Percentiles rank a stretch among this genome's conserved stretches.
Evolutionary conservation across 768 basidiomycete species (phyloP).

Genomic region (Hypholoma sublateritium): DNA sequence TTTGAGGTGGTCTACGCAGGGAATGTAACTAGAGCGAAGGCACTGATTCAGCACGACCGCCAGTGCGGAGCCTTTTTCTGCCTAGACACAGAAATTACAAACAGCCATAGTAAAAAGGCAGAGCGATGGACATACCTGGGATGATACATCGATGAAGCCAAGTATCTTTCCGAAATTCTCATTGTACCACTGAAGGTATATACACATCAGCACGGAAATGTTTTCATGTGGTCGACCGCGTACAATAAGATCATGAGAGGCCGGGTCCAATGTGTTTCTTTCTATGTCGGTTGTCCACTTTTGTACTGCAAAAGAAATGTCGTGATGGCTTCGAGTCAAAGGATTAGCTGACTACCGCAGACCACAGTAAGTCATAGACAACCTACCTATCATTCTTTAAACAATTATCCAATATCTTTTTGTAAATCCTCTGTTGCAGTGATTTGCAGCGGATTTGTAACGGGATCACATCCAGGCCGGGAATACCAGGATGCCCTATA

Average conservation of each 20-base stretch:
- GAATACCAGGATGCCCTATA: neutral
- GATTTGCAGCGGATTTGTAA: neutral
- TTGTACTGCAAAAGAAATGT: neutral
- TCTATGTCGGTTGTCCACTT: neutral
- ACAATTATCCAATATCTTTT: neutral
- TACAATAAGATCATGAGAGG: neutral
- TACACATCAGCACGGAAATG: neutral
- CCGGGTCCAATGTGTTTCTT: neutral
- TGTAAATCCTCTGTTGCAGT: neutral
- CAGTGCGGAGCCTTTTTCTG: neutral
- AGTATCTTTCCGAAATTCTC: conserved; percentile 3
- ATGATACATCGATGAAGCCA: neutral
- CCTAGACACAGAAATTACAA: neutral
- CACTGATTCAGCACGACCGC: neutral
- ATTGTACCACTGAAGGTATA: neutral
- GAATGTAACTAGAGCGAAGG: neutral
- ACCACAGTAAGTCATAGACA: neutral
- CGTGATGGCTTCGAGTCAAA: neutral
- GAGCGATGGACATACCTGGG: neutral
- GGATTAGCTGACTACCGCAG: neutral
- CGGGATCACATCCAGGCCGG: neutral
- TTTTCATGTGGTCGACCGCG: neutral
- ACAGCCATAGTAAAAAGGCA: neutral
- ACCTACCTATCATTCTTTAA: neutral
- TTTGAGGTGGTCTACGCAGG: neutral